Evolutionary conservation across 106 monocot genomes (phyloP).

Genomic region (Acorus gramineus): DNA sequence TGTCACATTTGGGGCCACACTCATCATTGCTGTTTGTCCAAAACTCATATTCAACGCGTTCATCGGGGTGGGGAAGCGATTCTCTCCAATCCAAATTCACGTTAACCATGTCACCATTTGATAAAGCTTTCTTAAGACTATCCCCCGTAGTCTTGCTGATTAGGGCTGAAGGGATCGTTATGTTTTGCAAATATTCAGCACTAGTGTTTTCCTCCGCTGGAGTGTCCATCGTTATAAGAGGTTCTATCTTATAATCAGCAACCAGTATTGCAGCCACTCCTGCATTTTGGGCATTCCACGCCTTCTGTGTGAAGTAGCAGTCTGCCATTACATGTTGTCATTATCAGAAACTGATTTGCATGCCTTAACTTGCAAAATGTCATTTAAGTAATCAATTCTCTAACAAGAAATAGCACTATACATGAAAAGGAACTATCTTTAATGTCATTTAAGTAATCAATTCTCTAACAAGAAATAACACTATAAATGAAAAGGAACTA

Average conservation of each 20-base stretch:
- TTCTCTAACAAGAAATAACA: no score
- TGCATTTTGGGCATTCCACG: constrained; percentile 63
- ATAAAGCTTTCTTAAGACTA: constrained; percentile 47
- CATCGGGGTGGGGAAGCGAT: constrained; percentile 76
- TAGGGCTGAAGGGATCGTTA: constrained; percentile 55
- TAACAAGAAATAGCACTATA: no score
- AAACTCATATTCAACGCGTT: constrained; percentile 74
- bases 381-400: no score
- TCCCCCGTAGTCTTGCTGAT: constrained; percentile 47
- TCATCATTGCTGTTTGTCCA: constrained; percentile 87
- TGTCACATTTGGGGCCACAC: constrained; percentile 71
- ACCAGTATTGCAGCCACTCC: constrained; percentile 61
- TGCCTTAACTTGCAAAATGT: no score
- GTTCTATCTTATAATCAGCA: constrained; percentile 48
- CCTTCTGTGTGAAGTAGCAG: constrained; percentile 60
- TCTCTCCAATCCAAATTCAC: constrained; percentile 79
- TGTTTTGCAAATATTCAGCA: constrained; percentile 32
- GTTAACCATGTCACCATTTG: constrained; percentile 44
- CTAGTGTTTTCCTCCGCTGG: constrained; percentile 34
- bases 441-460: no score
- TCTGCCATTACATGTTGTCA: constrained; percentile 15
- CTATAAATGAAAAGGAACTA: no score
- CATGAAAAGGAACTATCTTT: no score
- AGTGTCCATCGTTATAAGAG: constrained; percentile 70
- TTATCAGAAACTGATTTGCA: no score